Evolutionary conservation across 805 yeast genomes (phyloP).

Genomic region (Metschnikowia lunata): DNA sequence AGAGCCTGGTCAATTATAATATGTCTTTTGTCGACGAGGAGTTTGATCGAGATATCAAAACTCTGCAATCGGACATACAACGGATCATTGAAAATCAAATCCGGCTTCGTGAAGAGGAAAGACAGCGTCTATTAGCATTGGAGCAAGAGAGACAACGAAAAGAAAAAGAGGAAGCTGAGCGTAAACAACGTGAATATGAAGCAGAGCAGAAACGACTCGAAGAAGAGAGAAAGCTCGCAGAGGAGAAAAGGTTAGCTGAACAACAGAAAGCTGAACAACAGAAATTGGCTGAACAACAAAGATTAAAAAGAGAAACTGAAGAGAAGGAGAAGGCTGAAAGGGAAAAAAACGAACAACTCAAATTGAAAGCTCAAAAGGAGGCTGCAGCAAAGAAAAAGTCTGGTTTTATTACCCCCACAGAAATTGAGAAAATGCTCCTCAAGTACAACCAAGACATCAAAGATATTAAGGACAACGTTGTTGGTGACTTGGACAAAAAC

Average conservation of each 20-base stretch:
- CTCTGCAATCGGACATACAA: conserved; percentile 7
- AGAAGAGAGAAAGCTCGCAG: conserved; percentile 2
- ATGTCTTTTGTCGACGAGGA: conserved; percentile 3
- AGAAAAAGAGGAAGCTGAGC: conserved; percentile 6
- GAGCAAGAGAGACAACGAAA: conserved; percentile 3
- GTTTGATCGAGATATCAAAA: background rate
- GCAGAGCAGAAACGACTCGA: conserved; percentile 8
- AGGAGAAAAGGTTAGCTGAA: conserved; percentile 9
- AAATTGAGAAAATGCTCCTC: conserved; percentile 41
- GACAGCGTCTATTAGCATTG: conserved; percentile 11
- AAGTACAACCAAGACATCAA: conserved; percentile 49
- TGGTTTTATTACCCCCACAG: conserved; percentile 30
- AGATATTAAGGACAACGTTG: conserved; percentile 58
- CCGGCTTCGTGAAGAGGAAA: conserved; percentile 9
- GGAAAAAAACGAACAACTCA: conserved; percentile 12
- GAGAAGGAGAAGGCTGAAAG: conserved; percentile 15
- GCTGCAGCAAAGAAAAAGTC: conserved; percentile 18
- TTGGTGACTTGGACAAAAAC: conserved; percentile 48
- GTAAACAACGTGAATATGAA: conserved; percentile 16
- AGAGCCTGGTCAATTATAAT: background rate
- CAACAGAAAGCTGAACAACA: conserved; percentile 12
- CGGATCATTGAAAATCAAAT: conserved; percentile 5
- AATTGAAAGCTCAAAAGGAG: conserved; percentile 14
- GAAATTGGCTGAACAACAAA: conserved; percentile 8
- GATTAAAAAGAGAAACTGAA: conserved; percentile 16